Conservation (phyloP, 139 green algal species). For the Micractinium conductrix region DNA sequence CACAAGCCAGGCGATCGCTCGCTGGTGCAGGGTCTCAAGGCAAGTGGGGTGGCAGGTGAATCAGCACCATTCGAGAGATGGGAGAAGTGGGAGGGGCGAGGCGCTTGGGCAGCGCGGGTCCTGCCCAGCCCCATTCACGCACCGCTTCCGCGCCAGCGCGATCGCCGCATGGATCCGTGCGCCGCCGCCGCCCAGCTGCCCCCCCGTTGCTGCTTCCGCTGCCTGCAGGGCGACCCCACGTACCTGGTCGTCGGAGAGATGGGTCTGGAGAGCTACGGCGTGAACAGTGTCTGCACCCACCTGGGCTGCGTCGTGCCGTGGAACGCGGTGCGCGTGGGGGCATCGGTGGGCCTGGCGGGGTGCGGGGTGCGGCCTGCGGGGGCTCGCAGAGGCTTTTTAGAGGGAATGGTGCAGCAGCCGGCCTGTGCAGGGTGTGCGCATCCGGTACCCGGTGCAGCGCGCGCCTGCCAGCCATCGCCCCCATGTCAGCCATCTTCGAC, state of each 20-base stretch:
- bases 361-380: too few relatives aligned
- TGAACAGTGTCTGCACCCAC: slow-evolving; percentile 99
- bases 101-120: too few relatives aligned
- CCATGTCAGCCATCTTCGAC: neutral
- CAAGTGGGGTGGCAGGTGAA: neutral
- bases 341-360: too few relatives aligned
- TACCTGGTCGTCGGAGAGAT: slow-evolving; percentile 94
- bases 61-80: neutral
- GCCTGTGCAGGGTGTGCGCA: neutral
- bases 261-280: slow-evolving; percentile 44
- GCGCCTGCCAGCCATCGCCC: neutral
- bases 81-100: neutral
- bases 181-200: neutral
- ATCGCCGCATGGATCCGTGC: neutral
- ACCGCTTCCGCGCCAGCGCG: too few relatives aligned
- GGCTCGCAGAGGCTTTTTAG: neutral
- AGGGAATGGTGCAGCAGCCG: neutral
- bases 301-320: slow-evolving; percentile 99
- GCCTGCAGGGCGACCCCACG: slow-evolving; percentile 90
- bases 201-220: neutral
- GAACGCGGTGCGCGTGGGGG: slow-evolving; percentile 82
- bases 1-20: slow-evolving; percentile 87
- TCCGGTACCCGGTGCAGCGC: neutral
- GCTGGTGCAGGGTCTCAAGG: slow-evolving; percentile 96
- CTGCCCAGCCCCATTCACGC: too few relatives aligned